phyloP scores from a whole-genome alignment of 768 basidiomycete genomes.

The Coprinellus micaceus region DNA sequence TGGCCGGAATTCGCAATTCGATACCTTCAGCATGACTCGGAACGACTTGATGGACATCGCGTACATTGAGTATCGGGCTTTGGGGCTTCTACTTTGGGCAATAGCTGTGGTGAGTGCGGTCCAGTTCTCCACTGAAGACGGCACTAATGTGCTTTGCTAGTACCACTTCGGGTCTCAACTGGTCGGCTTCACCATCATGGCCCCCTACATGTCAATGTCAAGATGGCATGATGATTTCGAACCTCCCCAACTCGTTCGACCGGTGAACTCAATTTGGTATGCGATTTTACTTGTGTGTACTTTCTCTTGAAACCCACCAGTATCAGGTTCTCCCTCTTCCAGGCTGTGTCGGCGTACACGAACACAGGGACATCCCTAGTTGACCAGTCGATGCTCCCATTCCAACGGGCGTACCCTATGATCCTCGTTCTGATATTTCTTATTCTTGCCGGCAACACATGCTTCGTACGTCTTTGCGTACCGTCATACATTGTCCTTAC shows the following conservation, averaged over 20 bases:
- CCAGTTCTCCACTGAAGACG: background rate
- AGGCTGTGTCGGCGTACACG: constrained; percentile 81
- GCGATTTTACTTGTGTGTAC: constrained; percentile 4
- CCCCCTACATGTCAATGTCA: constrained; percentile 67
- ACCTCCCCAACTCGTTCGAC: constrained; percentile 53
- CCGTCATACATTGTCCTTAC: background rate
- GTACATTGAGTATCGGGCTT: constrained; percentile 87
- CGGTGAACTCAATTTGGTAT: constrained; percentile 65
- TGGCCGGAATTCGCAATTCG: constrained; percentile 77
- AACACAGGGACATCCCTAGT: constrained; percentile 86
- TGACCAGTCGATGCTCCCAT: constrained; percentile 90
- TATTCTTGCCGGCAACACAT: constrained; percentile 90
- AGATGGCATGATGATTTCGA: constrained; percentile 61
- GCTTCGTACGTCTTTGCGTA: constrained; percentile 64
- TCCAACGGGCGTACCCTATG: constrained; percentile 82
- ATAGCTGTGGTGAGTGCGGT: constrained; percentile 59
- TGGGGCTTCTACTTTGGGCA: constrained; percentile 80
- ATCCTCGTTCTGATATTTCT: constrained; percentile 66
- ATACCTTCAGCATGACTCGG: constrained; percentile 47
- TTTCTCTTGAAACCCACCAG: background rate
- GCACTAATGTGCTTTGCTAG: constrained; percentile 35
- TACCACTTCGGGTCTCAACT: constrained; percentile 77
- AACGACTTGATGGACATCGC: constrained; percentile 91
- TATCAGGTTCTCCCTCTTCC: constrained; percentile 78
- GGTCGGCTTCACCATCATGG: constrained; percentile 66